Base-by-base conservation (phyloP, 441 rosid genomes). In the Manihot esculenta region DNA sequence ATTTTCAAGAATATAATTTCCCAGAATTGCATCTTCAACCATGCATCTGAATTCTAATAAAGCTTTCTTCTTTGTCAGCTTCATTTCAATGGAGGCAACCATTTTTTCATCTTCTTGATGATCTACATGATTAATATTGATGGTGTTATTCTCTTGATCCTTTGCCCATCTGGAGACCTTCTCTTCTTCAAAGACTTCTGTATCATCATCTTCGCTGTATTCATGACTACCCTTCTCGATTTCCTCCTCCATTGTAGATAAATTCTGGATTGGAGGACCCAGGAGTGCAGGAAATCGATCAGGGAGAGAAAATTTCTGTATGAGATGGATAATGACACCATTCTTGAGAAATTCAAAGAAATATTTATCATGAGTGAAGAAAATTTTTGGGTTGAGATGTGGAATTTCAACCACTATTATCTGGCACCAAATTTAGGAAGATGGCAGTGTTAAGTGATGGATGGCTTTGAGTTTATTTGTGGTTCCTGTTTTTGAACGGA, bases 21-120 rank as follows among this genome's bases (percentile, higher is more conserved):
- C 84, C 14, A 68, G 76, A 69, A 86, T 79, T 21, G 89, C 87
- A 48, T 78, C 84, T 73, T 86, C 86, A 15, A 88, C 77, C 75
- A 71, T 62, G 79, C 78, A 69, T 35, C 79, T 78, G 55, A 88
- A 78, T 35, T 80, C 78, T 30, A 65, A 57, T 64, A 88, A 68
- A 2, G 93, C 87, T 62, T 71, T 76, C 66, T 77, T 81, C 71
- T 62, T 75, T 27, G 53, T 71, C 10, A 13, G 42, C 71, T 79
- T 79, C 79, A 62, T 63, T 47, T 76, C 74, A 4, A 14, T 15
- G 3, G 50, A 33, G 24, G 65, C 13, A 54, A 24, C 45, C 14
- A 14, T 27, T 53, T 10, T 26, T 48, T 49, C 61, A 47, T 69
- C 57, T 66, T 80, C 77, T 20, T 62, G 73, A 15, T 17, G 33